Evolutionary conservation across 2,329 filamentous ascomycete species (phyloP), one percentile per base, ranked within the genome.

Genomic region (Neocucurbitaria cava): DNA sequence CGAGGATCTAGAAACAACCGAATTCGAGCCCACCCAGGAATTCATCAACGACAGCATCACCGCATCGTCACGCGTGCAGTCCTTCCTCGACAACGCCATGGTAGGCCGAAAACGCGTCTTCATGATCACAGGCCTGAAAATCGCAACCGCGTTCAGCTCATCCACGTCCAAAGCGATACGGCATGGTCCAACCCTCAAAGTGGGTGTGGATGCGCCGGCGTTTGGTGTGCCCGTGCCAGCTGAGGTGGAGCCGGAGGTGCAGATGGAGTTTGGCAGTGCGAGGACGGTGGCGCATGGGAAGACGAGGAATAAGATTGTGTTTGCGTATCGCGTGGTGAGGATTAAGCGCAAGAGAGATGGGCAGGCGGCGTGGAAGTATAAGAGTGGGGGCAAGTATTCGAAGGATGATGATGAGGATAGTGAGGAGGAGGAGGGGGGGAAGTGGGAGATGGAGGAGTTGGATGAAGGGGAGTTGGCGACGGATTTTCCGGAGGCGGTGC

Each of bases 41-140:
- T 47, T 47, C 31, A 28, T 55, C 10, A 23, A 15, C 2, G 39
- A 51, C 13, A n/a, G 18, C 4, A 51, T 55, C 38, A 23, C 17
- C 13, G 47, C 47, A 9, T 50, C 47, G 3, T 17, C 26, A 43
- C 35, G 28, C 4, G 52, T 51, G 9, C 52, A 51, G 26, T 21
- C 6, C 4, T 17, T 24, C 6, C 42, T 52, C 3, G 18, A 44
- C 5, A 33, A 28, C 17, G 42, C 33, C 6, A 10, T 46, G 2
- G 18, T 21, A 15, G 42, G 49, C 15, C 8, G 42, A 33, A 52
- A 46, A n/a, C 40, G 42, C 13, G 42, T 52, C 3, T 46, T 33
- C 21, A 52, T 52, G 49, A 26, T 52, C 21, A 52, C 49, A 3
- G 49, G 49, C 13, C 28, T 41, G 3, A 52, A 52, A 26, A 46